Percentiles rank a stretch among this genome's conserved stretches.
Evolutionary conservation across 2,329 filamentous ascomycete genomes (phyloP).

Genomic region (Sclerotinia borealis): DNA sequence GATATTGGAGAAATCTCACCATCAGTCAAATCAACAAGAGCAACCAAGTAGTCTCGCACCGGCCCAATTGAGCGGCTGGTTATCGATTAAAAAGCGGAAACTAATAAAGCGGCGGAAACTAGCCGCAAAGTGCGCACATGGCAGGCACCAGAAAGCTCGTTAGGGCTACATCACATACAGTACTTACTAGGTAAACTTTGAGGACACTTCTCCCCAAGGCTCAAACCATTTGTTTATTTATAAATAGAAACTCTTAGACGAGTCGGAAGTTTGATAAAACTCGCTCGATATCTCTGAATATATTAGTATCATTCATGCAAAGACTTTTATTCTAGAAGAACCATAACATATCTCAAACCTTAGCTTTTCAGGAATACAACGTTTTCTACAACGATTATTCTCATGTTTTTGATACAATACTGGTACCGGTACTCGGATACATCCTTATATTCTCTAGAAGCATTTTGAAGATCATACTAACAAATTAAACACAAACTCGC

Average conservation of each 20-base stretch:
- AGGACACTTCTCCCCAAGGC: neutral
- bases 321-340: slow-evolving; percentile 1
- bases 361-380: neutral
- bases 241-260: neutral
- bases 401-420: neutral
- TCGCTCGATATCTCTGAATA: neutral
- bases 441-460: neutral
- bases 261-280: neutral
- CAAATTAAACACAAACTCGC: neutral
- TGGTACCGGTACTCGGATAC: too few species aligned
- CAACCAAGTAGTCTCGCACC: too few species aligned
- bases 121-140: too few species aligned
- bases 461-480: neutral
- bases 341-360: neutral
- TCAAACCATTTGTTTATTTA: neutral
- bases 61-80: too few species aligned
- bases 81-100: neutral
- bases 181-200: too few species aligned
- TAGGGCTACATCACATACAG: too few species aligned
- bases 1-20: neutral
- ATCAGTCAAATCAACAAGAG: neutral
- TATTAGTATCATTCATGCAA: neutral
- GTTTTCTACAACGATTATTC: neutral
- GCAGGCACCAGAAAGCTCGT: too few species aligned
- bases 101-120: neutral